Evolutionary conservation across 352 stramenopile genomes (phyloP), one percentile per base, ranked within the genome.

Genomic region (Globisporangium cylindrosporum): DNA sequence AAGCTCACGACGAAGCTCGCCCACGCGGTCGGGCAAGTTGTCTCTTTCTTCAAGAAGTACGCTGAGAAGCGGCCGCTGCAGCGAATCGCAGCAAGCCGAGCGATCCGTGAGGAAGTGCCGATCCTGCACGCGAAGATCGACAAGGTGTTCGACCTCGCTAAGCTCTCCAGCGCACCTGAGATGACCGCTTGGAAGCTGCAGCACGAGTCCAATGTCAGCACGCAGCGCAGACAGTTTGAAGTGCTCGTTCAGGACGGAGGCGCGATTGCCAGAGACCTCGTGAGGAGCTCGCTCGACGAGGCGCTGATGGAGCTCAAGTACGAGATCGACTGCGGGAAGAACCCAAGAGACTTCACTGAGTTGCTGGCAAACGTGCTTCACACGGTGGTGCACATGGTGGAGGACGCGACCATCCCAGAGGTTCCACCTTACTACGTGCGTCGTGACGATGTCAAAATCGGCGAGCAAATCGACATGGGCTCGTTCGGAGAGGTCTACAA

Each of bases 361-460:
- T 5, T 48, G 41, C 41, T 48, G 0, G 9, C 3, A 2, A 24
- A 63, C 1, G 49, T 32, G 9, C 48, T 46, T 22, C 3, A 24
- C 1, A 15, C 20, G 1, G 15, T 54, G 15, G 29, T 53, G 15
- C 1, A 43, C 4, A 24, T 36, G 25, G 9, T 14, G n/a, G 12
- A 46, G 25, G 69, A 73, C 10, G 62, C 59, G 4, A 59, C 48
- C 2, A 59, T 68, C 25, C 64, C 62, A 0, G 24, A 41, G 0
- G 53, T 77, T 1, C 70, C 64, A 0, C 2, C 36, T 25, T 80
- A 68, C 64, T 80, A 70, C 38, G 67, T 77, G 20, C 65, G 59
- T 10, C 64, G 49, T 8, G 69, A 80, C 27, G 73, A 77, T 29
- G 71, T 77, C 5, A 58, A 70, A 22, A 72, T 74, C 25, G 63